Conservation (phyloP, 2,329 filamentous ascomycete species). For the Paecilomyces niveus region DNA sequence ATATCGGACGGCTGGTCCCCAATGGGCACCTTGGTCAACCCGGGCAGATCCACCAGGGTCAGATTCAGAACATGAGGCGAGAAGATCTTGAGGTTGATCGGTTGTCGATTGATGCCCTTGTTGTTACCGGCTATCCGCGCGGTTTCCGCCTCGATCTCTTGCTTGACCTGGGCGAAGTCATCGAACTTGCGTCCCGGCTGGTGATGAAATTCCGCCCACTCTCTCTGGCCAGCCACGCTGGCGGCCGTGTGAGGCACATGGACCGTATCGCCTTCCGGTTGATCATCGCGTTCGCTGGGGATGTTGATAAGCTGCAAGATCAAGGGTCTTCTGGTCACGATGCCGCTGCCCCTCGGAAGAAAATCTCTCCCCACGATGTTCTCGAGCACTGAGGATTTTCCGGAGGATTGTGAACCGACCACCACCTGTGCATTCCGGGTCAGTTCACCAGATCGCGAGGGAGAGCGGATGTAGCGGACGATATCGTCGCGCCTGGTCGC, state of each 20-base stretch:
- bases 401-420: conserved; percentile 94
- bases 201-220: conserved; percentile 96
- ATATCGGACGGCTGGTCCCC: conserved; percentile 96
- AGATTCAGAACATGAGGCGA: conserved; percentile 94
- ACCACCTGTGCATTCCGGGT: conserved; percentile 62
- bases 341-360: conserved; percentile 89
- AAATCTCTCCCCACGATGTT: conserved; percentile 99
- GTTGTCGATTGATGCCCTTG: conserved; percentile 95
- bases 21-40: conserved; percentile 95
- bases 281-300: conserved; percentile 64
- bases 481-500: not conserved
- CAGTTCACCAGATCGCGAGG: conserved; percentile 5
- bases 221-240: conserved; percentile 58
- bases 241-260: conserved; percentile 70
- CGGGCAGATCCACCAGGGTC: conserved; percentile 91
- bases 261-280: conserved; percentile 56
- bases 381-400: conserved; percentile 96
- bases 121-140: conserved; percentile 93
- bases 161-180: conserved; percentile 87
- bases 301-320: conserved; percentile 99
- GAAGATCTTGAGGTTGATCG: conserved; percentile 98
- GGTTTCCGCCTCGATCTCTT: conserved; percentile 96
- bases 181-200: conserved; percentile 82
- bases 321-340: conserved; percentile 87
- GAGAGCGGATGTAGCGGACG: not conserved